phyloP scores from a whole-genome alignment of 306 rosid species.

The Castanea mollissima region DNA sequence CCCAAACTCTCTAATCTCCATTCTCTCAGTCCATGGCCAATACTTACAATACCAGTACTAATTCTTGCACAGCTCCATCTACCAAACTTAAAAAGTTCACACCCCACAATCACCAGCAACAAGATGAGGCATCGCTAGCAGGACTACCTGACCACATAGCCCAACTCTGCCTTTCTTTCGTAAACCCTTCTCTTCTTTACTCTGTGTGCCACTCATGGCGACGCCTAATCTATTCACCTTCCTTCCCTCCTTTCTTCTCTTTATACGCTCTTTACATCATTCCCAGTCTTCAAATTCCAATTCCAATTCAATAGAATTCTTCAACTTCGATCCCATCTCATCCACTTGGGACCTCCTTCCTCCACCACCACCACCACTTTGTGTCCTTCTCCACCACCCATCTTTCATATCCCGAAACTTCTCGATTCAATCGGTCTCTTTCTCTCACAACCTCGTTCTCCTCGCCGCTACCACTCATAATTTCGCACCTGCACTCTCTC shows the following conservation, averaged over 20 bases:
- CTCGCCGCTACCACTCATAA: slow-evolving; percentile 69
- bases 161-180: slow-evolving; percentile 45
- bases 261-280: slow-evolving; percentile 53
- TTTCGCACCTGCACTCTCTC: slow-evolving; percentile 59
- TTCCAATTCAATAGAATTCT: slow-evolving; percentile 32
- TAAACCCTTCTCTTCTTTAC: slow-evolving; percentile 52
- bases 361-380: slow-evolving; percentile 39
- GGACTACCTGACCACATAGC: slow-evolving; percentile 84
- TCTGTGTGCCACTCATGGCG: slow-evolving; percentile 73
- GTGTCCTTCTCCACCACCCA: slow-evolving; percentile 67
- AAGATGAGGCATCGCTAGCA: slow-evolving; percentile 39
- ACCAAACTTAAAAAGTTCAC: slow-evolving; percentile 26
- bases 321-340: slow-evolving; percentile 63
- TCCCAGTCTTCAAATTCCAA: background rate
- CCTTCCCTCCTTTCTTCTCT: slow-evolving; percentile 71
- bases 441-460: slow-evolving; percentile 49
- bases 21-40: slow-evolving; percentile 21
- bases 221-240: slow-evolving; percentile 57
- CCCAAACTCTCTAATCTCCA: too few species aligned
- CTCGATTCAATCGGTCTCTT: slow-evolving; percentile 62
- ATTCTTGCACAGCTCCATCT: background rate
- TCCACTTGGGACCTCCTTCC: slow-evolving; percentile 53
- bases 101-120: background rate
- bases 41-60: background rate
- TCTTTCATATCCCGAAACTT: slow-evolving; percentile 76